Conservation (phyloP, 2,329 filamentous ascomycete genomes). For the Colletotrichum sojae region DNA sequence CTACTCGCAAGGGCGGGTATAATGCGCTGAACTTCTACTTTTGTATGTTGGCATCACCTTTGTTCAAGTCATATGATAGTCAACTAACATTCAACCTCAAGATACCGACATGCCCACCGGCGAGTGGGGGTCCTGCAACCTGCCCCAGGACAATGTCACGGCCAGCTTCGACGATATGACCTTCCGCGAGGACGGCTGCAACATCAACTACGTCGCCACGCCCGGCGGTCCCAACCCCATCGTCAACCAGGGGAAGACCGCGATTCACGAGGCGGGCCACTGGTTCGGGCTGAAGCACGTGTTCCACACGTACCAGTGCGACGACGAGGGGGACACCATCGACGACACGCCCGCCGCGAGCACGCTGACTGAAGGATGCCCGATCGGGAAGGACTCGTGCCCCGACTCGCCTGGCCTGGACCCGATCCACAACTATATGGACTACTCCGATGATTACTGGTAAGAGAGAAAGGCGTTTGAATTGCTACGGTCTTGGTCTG, state of each 20-base stretch:
- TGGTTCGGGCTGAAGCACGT: conserved; percentile 34
- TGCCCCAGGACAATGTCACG: conserved; percentile 45
- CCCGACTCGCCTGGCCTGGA: conserved; percentile 49
- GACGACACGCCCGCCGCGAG: conserved; percentile 50
- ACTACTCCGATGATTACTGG: conserved; percentile 55
- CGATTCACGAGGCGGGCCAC: conserved; percentile 45
- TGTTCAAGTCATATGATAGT: not conserved
- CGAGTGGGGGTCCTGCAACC: conserved; percentile 56
- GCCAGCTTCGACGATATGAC: conserved; percentile 8
- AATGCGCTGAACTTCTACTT: not conserved
- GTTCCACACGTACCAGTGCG: conserved; percentile 48
- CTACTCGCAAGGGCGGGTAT: not conserved
- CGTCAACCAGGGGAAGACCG: conserved; percentile 42
- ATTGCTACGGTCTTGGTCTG: not conserved
- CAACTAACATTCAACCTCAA: not conserved
- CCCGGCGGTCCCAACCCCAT: conserved; percentile 4
- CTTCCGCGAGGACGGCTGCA: conserved; percentile 34
- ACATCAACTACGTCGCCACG: conserved; percentile 35
- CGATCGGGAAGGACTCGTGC: conserved; percentile 53
- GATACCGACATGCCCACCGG: conserved; percentile 20
- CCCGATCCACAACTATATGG: conserved; percentile 57
- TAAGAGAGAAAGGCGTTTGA: conserved; percentile 4
- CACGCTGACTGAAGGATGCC: conserved; percentile 50
- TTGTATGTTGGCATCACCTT: not conserved
- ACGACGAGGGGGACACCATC: conserved; percentile 50